Conservation (phyloP, 805 yeast genomes). For the Candida easanensis region DNA sequence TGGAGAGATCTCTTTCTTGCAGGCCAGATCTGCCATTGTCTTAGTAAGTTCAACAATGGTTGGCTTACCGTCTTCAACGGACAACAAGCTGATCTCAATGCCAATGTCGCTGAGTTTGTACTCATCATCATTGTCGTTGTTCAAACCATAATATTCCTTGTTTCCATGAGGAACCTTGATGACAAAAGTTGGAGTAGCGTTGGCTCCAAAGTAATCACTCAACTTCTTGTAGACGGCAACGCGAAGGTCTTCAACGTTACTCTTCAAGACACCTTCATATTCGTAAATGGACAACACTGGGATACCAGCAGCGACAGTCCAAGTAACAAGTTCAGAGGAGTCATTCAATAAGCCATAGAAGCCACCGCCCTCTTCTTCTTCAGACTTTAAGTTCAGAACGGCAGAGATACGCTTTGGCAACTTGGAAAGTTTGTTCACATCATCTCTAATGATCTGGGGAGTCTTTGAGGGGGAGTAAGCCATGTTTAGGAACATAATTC, state of each 20-base stretch:
- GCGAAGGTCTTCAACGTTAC: slow-evolving; percentile 52
- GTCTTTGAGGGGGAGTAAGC: slow-evolving; percentile 71
- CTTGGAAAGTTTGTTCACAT: slow-evolving; percentile 68
- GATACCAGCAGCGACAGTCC: slow-evolving; percentile 91
- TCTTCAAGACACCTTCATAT: slow-evolving; percentile 64
- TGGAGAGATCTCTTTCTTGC: slow-evolving; percentile 54
- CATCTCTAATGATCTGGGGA: slow-evolving; percentile 84
- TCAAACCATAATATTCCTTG: slow-evolving; percentile 40
- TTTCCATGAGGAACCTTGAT: slow-evolving; percentile 70
- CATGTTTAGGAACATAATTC: slow-evolving; percentile 55
- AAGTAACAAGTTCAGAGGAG: slow-evolving; percentile 72
- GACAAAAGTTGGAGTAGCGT: slow-evolving; percentile 57
- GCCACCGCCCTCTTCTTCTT: slow-evolving; percentile 88
- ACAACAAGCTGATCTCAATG: slow-evolving; percentile 63
- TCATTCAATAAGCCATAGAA: slow-evolving; percentile 75
- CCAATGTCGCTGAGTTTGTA: slow-evolving; percentile 38
- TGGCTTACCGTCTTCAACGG: slow-evolving; percentile 82
- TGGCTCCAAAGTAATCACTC: slow-evolving; percentile 70
- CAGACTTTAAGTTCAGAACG: slow-evolving; percentile 68
- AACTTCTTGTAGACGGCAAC: slow-evolving; percentile 57
- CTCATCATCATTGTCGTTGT: slow-evolving; percentile 32
- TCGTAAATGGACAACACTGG: slow-evolving; percentile 74
- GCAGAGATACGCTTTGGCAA: slow-evolving; percentile 77
- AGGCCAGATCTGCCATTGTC: slow-evolving; percentile 76
- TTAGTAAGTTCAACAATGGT: slow-evolving; percentile 85